Evolutionary conservation across 495 filamentous ascomycete species (phyloP).

Genomic region (Lineolata rhizophorae): DNA sequence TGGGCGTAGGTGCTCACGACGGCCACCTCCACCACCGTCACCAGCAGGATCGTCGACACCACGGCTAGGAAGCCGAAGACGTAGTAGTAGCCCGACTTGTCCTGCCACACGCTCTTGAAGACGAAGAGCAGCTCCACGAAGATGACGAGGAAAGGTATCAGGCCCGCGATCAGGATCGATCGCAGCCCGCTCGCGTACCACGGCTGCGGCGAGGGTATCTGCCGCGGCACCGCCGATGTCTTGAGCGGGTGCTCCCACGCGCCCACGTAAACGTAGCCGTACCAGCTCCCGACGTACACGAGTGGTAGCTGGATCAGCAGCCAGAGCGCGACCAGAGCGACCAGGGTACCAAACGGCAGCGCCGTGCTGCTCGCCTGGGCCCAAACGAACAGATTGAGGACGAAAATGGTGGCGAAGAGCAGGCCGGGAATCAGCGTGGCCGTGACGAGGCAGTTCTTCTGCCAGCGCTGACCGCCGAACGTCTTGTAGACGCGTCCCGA

Average conservation of each 20-base stretch:
- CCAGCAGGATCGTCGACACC: conserved; percentile 48
- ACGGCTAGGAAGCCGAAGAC: conserved; percentile 78
- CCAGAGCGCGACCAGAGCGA: conserved; percentile 64
- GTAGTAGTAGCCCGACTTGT: conserved; percentile 89
- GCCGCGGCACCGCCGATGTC: conserved; percentile 48
- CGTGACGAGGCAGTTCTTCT: conserved; percentile 64
- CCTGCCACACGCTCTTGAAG: conserved; percentile 79
- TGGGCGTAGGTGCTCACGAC: conserved; percentile 75
- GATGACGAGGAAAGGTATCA: conserved; percentile 82
- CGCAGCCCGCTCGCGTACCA: conserved; percentile 58
- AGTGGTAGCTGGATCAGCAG: conserved; percentile 76
- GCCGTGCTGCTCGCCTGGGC: conserved; percentile 79
- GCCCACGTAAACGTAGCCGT: conserved; percentile 40
- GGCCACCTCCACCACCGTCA: conserved; percentile 74
- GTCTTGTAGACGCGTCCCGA: conserved; percentile 69
- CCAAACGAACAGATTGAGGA: conserved; percentile 88
- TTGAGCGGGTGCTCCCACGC: conserved; percentile 82
- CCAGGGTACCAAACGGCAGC: conserved; percentile 66
- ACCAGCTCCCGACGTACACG: conserved; percentile 69
- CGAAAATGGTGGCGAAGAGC: conserved; percentile 55
- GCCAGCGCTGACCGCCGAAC: conserved; percentile 61
- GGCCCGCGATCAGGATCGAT: conserved; percentile 51
- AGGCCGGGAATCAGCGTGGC: conserved; percentile 70
- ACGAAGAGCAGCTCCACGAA: conserved; percentile 89
- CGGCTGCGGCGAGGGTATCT: conserved; percentile 47